phyloP scores from a whole-genome alignment of 179 eudicot genomes.

The Beta macrorhiza region DNA sequence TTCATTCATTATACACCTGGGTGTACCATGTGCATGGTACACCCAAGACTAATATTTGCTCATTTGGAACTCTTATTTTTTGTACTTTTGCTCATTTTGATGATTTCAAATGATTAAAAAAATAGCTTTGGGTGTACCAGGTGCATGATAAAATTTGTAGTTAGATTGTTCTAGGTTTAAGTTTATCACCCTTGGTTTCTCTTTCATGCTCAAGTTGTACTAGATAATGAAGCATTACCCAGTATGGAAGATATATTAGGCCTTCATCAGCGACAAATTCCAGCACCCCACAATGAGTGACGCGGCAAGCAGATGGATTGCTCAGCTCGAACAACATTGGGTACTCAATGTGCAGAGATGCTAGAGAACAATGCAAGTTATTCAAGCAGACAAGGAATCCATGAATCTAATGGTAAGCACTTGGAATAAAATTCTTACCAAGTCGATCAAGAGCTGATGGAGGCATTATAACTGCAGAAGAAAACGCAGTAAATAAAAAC shows the following conservation, averaged over 20 bases:
- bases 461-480: conserved; percentile 42
- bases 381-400: conserved; percentile 7
- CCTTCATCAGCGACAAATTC: conserved; percentile 46
- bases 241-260: conserved; percentile 35
- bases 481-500: conserved; percentile 13
- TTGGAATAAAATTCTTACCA: conserved; percentile 23
- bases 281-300: conserved; percentile 42
- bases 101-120: too few species aligned
- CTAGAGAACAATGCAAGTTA: conserved; percentile 14
- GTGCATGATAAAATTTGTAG: too few species aligned
- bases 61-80: too few species aligned
- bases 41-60: too few species aligned
- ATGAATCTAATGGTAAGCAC: neutral
- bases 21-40: too few species aligned
- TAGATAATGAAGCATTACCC: conserved; percentile 26
- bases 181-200: neutral
- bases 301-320: conserved; percentile 35
- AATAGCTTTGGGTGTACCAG: too few species aligned
- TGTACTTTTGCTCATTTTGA: too few species aligned
- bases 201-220: neutral
- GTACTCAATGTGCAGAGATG: conserved; percentile 39
- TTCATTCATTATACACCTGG: too few species aligned
- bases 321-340: conserved; percentile 43
- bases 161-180: neutral
- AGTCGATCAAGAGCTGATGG: conserved; percentile 45